These are phyloP conservation scores for Dactylonectria macrodidyma DNA, from an alignment of 2,329 filamentous ascomycete species.

Conservation along the genomic window DNA sequence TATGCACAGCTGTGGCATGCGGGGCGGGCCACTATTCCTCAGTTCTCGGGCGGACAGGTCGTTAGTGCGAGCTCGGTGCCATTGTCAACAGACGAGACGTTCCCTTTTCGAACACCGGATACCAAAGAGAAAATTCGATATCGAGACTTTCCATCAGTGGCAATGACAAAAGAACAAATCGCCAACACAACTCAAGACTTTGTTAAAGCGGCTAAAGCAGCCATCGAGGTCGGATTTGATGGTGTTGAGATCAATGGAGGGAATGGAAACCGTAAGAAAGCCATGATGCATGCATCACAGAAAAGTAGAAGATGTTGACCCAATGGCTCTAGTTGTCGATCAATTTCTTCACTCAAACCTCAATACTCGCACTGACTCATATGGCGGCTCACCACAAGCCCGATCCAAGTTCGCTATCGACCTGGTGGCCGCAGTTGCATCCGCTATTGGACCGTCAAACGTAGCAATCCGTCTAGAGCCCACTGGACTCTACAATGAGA, in stretches of 20 bases:
- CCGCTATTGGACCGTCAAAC: slow-evolving; percentile 10
- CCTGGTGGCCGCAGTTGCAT: background rate
- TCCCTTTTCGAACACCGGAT: slow-evolving; percentile 11
- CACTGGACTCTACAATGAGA: slow-evolving; percentile 6
- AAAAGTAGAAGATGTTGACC: background rate
- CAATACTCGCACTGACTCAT: slow-evolving; percentile 6
- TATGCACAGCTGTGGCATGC: slow-evolving; percentile 20
- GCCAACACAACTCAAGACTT: slow-evolving; percentile 12
- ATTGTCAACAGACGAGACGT: slow-evolving; percentile 12
- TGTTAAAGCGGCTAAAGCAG: slow-evolving; percentile 7
- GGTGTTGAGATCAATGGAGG: slow-evolving; percentile 16
- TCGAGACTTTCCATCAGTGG: slow-evolving; percentile 9
- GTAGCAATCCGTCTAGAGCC: slow-evolving; percentile 13
- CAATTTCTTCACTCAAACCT: slow-evolving; percentile 16
- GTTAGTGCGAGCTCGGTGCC: slow-evolving; percentile 14
- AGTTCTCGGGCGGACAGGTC: background rate
- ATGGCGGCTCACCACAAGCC: slow-evolving; percentile 3
- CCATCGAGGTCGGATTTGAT: slow-evolving; percentile 5
- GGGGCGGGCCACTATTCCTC: slow-evolving; percentile 10
- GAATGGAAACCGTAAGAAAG: slow-evolving; percentile 18
- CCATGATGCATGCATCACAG: no score
- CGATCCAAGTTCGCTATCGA: slow-evolving; percentile 9
- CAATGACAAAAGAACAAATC: slow-evolving; percentile 9
- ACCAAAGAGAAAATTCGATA: slow-evolving; percentile 14
- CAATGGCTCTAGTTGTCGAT: background rate